phyloP scores from a whole-genome alignment of 306 rosid genomes.

The Prinsepia uniflora region DNA sequence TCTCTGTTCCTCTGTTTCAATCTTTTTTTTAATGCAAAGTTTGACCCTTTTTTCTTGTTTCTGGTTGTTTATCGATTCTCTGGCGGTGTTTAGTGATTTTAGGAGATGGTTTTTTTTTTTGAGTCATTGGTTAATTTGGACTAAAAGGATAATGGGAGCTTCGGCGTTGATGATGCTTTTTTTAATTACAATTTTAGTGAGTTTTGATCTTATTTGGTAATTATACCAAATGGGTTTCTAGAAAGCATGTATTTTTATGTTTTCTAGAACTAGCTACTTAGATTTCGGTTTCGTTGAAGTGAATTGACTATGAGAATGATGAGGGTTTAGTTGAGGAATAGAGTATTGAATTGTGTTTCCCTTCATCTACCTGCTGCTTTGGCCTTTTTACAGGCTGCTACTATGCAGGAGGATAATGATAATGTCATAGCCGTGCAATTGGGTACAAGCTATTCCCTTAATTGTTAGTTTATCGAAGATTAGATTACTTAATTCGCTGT shows the following conservation, averaged over 20 bases:
- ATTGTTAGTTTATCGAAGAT: slow-evolving; percentile 5
- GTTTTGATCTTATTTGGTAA: slow-evolving; percentile 5
- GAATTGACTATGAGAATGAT: slow-evolving; percentile 5
- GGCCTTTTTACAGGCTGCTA: not conserved
- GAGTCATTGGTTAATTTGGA: slow-evolving; percentile 18
- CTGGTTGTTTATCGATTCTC: not conserved
- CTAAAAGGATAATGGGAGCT: not conserved
- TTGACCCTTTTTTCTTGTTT: not conserved
- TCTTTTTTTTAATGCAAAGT: not conserved
- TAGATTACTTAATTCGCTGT: not conserved
- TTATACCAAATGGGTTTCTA: not conserved
- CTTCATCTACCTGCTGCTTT: not conserved
- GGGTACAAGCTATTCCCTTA: slow-evolving; percentile 4
- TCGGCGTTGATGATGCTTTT: slow-evolving; percentile 1
- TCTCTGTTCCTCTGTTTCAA: not conserved
- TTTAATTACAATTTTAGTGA: not conserved
- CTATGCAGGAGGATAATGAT: not conserved
- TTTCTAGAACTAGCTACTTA: not conserved
- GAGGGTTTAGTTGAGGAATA: not conserved
- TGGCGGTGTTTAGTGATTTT: slow-evolving; percentile 11
- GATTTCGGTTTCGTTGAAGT: not conserved
- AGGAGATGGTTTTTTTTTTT: slow-evolving; percentile 10
- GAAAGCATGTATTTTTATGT: slow-evolving; percentile 3
- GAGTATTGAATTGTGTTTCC: not conserved
- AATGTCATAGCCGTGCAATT: slow-evolving; percentile 8